Evolutionary conservation across 345 rosid species (phyloP).

Genomic region (Pelargonium nanum): DNA sequence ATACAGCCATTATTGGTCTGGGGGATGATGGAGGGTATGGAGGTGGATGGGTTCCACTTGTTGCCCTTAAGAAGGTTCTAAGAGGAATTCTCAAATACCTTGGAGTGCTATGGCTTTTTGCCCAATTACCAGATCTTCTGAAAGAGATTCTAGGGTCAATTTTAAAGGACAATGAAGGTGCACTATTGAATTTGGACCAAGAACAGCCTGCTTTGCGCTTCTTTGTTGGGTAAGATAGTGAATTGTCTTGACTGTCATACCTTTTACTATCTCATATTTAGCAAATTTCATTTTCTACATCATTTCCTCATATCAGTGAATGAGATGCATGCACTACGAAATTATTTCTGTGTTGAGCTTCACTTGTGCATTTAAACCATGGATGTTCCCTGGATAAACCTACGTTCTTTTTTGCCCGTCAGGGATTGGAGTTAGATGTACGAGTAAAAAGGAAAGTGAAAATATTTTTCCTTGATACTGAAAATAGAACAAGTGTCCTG

Average conservation of each 20-base stretch:
- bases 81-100: slow-evolving; percentile 94
- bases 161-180: slow-evolving; percentile 85
- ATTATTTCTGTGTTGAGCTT: too few species aligned
- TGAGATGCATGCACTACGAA: background rate
- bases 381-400: background rate
- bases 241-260: background rate
- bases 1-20: slow-evolving; percentile 93
- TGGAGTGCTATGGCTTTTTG: slow-evolving; percentile 94
- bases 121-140: slow-evolving; percentile 85
- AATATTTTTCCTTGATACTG: background rate
- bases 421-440: background rate
- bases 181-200: slow-evolving; percentile 93
- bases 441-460: background rate
- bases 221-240: slow-evolving; percentile 81
- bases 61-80: slow-evolving; percentile 93
- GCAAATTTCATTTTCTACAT: background rate
- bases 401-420: background rate
- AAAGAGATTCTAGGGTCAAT: slow-evolving; percentile 93
- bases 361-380: background rate
- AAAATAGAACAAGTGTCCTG: too few species aligned
- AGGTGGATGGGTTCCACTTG: slow-evolving; percentile 99
- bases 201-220: slow-evolving; percentile 97
- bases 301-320: background rate
- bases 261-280: background rate
- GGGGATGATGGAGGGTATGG: slow-evolving; percentile 99